phyloP scores from a whole-genome alignment of 1,284 basidiomycete species.

The Xerocomus cyaneibrunnescens region DNA sequence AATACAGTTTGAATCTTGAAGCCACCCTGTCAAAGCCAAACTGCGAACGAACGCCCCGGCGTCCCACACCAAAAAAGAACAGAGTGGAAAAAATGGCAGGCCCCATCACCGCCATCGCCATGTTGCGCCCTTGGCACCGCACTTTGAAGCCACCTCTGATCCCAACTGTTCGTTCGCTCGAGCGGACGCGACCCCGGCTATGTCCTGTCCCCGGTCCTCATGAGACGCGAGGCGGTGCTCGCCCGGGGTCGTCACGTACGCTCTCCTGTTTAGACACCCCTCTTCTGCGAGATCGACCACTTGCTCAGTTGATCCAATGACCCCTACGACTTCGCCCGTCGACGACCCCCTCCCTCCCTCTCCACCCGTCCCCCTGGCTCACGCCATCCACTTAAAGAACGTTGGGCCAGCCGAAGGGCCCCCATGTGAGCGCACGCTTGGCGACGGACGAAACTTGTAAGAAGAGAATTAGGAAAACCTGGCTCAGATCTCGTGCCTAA shows the following conservation, averaged over 20 bases:
- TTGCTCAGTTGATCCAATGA: conserved; percentile 11
- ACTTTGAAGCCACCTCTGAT: neutral
- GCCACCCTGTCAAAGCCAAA: neutral
- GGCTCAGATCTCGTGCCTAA: conserved; percentile 21
- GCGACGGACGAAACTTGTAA: conserved; percentile 1
- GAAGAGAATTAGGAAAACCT: neutral
- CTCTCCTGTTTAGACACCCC: conserved; percentile 10
- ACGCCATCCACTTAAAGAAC: neutral
- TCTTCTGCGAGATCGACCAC: conserved; percentile 6
- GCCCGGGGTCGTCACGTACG: conserved; percentile 2
- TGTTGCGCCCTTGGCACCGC: neutral
- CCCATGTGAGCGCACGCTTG: conserved; percentile 2
- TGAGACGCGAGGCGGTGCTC: neutral
- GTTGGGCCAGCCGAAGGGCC: neutral
- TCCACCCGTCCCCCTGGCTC: conserved; percentile 2
- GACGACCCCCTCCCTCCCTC: neutral
- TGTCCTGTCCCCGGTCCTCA: neutral
- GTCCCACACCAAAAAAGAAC: neutral
- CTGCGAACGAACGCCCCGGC: neutral
- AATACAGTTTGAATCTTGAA: neutral
- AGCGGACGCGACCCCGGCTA: too few relatives aligned
- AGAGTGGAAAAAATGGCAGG: neutral
- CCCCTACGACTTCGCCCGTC: neutral
- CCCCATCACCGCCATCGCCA: neutral
- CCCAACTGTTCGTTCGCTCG: too few relatives aligned